phyloP scores from a whole-genome alignment of 2,329 filamentous ascomycete species.

The Aspergillus candidus region DNA sequence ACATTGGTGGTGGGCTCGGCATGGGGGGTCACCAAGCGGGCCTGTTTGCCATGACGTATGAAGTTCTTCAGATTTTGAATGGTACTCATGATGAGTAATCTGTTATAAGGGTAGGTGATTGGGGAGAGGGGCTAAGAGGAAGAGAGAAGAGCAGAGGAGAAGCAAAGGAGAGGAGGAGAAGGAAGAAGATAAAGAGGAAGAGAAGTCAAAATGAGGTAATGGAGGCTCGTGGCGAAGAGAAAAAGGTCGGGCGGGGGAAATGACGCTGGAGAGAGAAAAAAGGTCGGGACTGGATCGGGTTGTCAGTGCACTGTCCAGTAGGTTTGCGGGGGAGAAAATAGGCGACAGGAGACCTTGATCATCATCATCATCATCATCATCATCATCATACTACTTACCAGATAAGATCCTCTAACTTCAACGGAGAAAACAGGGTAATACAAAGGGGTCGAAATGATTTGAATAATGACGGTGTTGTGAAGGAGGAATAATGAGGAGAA shows the following conservation, averaged over 20 bases:
- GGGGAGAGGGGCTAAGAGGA: too few relatives aligned
- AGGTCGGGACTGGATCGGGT: conserved; percentile 4
- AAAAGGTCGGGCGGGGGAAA: background rate
- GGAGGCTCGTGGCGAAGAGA: background rate
- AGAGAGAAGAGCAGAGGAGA: conserved; percentile 1
- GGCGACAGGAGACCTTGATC: too few relatives aligned
- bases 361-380: too few relatives aligned
- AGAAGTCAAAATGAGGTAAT: conserved; percentile 1
- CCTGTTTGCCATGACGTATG: conserved; percentile 96
- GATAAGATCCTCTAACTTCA: too few relatives aligned
- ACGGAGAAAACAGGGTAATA: too few relatives aligned
- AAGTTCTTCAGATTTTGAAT: conserved; percentile 98
- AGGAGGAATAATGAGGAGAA: too few relatives aligned
- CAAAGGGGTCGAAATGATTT: background rate
- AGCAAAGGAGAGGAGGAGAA: conserved; percentile 2
- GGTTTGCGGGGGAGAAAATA: too few relatives aligned
- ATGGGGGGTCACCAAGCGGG: conserved; percentile 59
- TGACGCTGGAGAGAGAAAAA: background rate
- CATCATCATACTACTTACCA: too few relatives aligned
- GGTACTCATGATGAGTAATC: conserved; percentile 50
- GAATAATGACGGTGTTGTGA: too few relatives aligned
- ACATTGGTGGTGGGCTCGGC: conserved; percentile 59
- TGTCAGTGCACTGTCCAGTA: background rate
- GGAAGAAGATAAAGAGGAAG: conserved; percentile 4
- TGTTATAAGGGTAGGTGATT: background rate